A percentile compares a stretch with the other conserved stretches of the same genome.
These are phyloP conservation scores for Pontederia crassipes DNA, from an alignment of 176 grass and related monocot species.

Conservation along the genomic window DNA sequence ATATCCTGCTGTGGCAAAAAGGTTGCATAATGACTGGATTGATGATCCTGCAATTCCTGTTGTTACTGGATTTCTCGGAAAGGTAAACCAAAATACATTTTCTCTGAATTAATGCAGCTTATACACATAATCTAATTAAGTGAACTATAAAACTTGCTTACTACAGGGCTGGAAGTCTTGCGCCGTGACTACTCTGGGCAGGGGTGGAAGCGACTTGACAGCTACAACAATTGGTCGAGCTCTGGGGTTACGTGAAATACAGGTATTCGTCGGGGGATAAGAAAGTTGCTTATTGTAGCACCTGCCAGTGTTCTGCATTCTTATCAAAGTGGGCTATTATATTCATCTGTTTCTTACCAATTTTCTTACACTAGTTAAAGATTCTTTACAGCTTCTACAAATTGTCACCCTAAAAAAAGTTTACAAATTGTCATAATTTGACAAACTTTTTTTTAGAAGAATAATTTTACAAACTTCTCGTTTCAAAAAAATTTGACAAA, in stretches of 20 bases:
- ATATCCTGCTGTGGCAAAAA: conserved; percentile 84
- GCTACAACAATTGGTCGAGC: conserved; percentile 97
- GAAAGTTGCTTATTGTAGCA: not conserved
- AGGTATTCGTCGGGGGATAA: conserved; percentile 31
- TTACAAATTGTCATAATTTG: not conserved
- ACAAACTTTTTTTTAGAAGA: not conserved
- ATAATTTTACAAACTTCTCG: too few relatives aligned
- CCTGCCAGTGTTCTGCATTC: too few relatives aligned
- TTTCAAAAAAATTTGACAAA: too few relatives aligned
- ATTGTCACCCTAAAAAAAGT: not conserved
- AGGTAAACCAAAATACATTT: conserved; percentile 30
- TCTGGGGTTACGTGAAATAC: conserved; percentile 94
- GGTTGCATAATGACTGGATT: conserved; percentile 74
- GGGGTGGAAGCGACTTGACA: conserved; percentile 89
- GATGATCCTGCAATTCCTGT: conserved; percentile 72
- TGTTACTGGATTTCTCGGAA: conserved; percentile 94
- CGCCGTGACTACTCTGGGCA: conserved; percentile 78
- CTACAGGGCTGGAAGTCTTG: conserved; percentile 84
- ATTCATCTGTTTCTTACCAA: not conserved
- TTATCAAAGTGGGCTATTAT: too few relatives aligned
- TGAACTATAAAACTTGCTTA: not conserved
- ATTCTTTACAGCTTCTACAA: not conserved
- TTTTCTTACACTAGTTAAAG: not conserved
- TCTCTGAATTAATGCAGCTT: conserved; percentile 1
- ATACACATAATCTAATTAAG: not conserved